Evolutionary conservation across 2,329 filamentous ascomycete genomes (phyloP), one percentile per base, ranked within the genome.

Genomic region (Ophiosphaerella herpotricha): DNA sequence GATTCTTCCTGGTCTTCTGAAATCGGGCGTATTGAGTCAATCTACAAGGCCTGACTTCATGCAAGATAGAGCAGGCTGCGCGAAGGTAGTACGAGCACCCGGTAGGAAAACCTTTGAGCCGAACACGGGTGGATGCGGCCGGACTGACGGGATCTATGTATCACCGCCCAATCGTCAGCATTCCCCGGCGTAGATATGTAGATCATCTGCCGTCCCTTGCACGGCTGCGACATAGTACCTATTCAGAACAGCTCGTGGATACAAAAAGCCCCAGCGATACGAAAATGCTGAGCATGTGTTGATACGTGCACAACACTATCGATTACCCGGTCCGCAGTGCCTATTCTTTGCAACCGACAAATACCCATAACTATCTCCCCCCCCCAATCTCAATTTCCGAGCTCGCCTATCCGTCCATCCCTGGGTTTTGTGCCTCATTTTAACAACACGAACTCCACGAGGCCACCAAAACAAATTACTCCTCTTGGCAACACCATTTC

Each of bases 261-360:
- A 8, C 14, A 23, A 11, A 32, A 14, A 14, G 23, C 14, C 11
- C 26, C 7, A 29, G 9, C 7, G 26, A 29, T 2, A 29, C 3
- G 26, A 29, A 29, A 23, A 33, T 26, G 26, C 9, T 32, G 13
- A 13, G 24, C 24, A 9, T 38, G 8, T 38, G 12, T n/a, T n/a
- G 13, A 11, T 12, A 33, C 9, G 12, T 43, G 12, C 33, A 16
- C 12, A 39, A 18, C 38, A 29, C 38, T 40, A 40, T 39, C 39
- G 43, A 47, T 52, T 49, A 52, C 44, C 50, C 53, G 53, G 53
- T 53, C 53, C 50, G 43, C 33, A 34, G 9, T 47, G 34, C 53
- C 52, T 52, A 42, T 53, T 56, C 24, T 41, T 29, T 29, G 26
- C 26, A 29, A 2, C 26, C 26, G 26, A 29, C 11, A 29, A 21